Evolutionary conservation across 768 basidiomycete genomes (phyloP), one percentile per base, ranked within the genome.

Genomic region (Psilocybe sp.): DNA sequence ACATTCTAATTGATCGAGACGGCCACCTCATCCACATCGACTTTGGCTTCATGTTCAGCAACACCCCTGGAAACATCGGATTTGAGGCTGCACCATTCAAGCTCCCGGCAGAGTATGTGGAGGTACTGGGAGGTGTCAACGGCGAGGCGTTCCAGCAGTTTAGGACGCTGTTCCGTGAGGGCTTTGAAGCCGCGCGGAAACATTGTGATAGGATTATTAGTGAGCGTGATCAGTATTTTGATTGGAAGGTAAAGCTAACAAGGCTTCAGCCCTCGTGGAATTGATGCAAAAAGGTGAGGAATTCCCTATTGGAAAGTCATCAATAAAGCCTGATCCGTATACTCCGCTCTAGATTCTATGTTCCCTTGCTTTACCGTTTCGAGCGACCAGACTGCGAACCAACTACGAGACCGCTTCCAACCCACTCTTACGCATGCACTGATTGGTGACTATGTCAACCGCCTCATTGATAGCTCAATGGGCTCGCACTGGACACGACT

Each of bases 21-120:
- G 97, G 97, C 0, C 95, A 95, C 59, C 75, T 97, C 18, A 87
- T 97, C 43, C 92, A 99, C 66, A 99, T 99, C 53, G 97, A 98
- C 67, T 99, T 98, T 64, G 97, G 97, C 2, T 98, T 98, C 73
- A 96, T 98, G 78, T 78, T 98, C 32, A 89, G 89, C 38, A 98
- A 98, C 67, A 93, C 95, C 1, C 97, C 97, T 0, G 96, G 96
- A 15, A 96, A 96, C 64, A 89, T 99, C 55, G 91, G 96, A 20
- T 98, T 99, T 65, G 97, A 99, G 70, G 96, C 95, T n/a, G 95
- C 97, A 2, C 97, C 97, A 1, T 99, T 99, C 79, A 99, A 99
- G 67, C 71, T 98, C 11, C 86, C 94, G 7, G 75, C 87, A 46
- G 97, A 99, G 67, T 99, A 99, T 67, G 78, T 99, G 46, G 96